Base-by-base conservation (phyloP, 192 early-diverging fungal species). In the Borealophlyctis nickersoniae region DNA sequence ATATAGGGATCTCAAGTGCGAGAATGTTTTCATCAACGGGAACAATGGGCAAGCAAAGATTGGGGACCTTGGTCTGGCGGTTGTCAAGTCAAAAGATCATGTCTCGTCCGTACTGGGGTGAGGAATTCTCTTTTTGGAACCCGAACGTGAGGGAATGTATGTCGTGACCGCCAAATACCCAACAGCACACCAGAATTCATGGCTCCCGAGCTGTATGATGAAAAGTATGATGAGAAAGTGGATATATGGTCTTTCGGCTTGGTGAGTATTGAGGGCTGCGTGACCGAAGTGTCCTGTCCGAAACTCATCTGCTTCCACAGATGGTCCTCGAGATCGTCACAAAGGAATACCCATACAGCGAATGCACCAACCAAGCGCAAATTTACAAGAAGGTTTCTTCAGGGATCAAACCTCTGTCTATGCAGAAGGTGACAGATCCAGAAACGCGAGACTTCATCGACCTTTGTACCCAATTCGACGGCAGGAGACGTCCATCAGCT, bases 181-280 rank as follows among this genome's bases (percentile, higher is more conserved):
- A 77, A n/a, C n/a, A n/a, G 79, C 29, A 89, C 87, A 0, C 90
- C 89, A 31, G 89, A 93, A 71, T 93, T 93, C 70, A 93, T 93
- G 91, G 92, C 92, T 0, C 92, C 92, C 2, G 92, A 93, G 58
- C 80, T 93, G 70, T 93, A 93, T 59, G 91, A 93, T 60, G 92
- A 93, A 65, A 79, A 86, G 24, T 93, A 93, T 71, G 85, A 85
- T 58, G 92, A 93, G 75, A 89, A 87, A 63, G 92, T 92, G 31
- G 92, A 93, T 52, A 89, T 93, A 54, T 93, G 92, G 73, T 89
- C 92, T 33, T 93, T 92, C 77, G 92, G 92, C 52, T 88, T 93
- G 88, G 90, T 77, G 67, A 82, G 30, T 63, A 87, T 22, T 82
- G 86, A 71, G 81, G 85, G 79, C 78, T 58, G 49, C 54, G 13